These are phyloP conservation scores for Debaryomycetaceae sp. DNA, from an alignment of 1,139 yeast species.

Conservation along the genomic window DNA sequence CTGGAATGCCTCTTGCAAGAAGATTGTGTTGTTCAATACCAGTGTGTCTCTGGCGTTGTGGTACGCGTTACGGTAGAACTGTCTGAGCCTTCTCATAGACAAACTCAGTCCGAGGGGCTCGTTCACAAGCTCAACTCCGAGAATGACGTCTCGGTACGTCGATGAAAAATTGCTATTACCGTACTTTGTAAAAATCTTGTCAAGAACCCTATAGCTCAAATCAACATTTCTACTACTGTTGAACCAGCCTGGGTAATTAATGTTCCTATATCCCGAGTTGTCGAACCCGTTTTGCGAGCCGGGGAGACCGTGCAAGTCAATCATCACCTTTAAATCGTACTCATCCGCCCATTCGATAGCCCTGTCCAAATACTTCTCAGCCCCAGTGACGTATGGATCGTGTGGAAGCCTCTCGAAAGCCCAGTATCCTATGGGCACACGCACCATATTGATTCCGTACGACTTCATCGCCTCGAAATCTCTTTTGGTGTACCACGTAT, in stretches of 20 bases:
- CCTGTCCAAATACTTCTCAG: conserved; percentile 47
- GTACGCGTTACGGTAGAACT: conserved; percentile 42
- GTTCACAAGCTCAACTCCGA: conserved; percentile 58
- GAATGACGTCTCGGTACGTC: conserved; percentile 44
- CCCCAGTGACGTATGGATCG: conserved; percentile 62
- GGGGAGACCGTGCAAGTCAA: conserved; percentile 65
- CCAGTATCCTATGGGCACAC: conserved; percentile 71
- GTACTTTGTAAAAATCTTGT: conserved; percentile 42
- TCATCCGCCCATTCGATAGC: conserved; percentile 55
- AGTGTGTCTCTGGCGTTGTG: conserved; percentile 31
- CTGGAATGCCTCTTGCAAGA: conserved; percentile 59
- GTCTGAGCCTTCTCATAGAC: conserved; percentile 31
- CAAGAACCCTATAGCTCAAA: conserved; percentile 42
- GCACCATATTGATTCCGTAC: conserved; percentile 56
- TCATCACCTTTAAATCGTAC: conserved; percentile 52
- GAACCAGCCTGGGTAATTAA: conserved; percentile 50
- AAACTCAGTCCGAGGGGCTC: conserved; percentile 56
- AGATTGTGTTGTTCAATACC: conserved; percentile 40
- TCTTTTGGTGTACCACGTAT: conserved; percentile 49
- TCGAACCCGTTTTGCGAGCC: conserved; percentile 74
- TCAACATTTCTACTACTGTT: conserved; percentile 36
- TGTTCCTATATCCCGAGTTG: conserved; percentile 56
- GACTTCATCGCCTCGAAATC: conserved; percentile 48
- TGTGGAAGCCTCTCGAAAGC: conserved; percentile 45
- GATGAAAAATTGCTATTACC: conserved; percentile 28